Evolutionary conservation across 2,329 filamentous ascomycete species (phyloP).

Genomic region (Penicillium paneum): DNA sequence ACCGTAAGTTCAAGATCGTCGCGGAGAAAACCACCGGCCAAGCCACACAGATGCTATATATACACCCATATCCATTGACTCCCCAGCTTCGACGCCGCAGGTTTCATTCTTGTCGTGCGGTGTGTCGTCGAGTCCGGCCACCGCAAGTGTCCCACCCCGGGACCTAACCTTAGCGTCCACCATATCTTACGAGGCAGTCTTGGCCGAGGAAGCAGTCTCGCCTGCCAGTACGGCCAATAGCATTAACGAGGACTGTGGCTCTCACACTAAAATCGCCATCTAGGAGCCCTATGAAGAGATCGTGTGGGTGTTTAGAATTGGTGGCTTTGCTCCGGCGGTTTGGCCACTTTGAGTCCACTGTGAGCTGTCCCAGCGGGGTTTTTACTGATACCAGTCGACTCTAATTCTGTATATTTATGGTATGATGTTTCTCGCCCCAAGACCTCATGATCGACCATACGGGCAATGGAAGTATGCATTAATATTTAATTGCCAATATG

Average conservation of each 20-base stretch:
- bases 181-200: slow-evolving; percentile 19
- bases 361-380: neutral
- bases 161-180: slow-evolving; percentile 18
- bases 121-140: slow-evolving; percentile 14
- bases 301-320: neutral
- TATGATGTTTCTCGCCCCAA: neutral
- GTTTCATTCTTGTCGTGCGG: slow-evolving; percentile 13
- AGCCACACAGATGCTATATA: slow-evolving; percentile 1
- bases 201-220: slow-evolving; percentile 11
- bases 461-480: neutral
- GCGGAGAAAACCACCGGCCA: slow-evolving; percentile 6
- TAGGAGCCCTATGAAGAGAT: neutral
- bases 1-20: neutral
- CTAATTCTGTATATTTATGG: neutral
- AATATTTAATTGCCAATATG: neutral
- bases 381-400: neutral
- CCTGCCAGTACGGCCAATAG: neutral
- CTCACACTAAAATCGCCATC: neutral
- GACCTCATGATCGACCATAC: neutral
- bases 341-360: neutral
- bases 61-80: slow-evolving; percentile 4
- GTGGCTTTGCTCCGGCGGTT: neutral
- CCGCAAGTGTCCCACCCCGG: slow-evolving; percentile 17
- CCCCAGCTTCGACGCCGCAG: slow-evolving; percentile 6
- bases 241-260: neutral